Conservation (phyloP, 768 basidiomycete species). For the Leccinum barrowsii region DNA sequence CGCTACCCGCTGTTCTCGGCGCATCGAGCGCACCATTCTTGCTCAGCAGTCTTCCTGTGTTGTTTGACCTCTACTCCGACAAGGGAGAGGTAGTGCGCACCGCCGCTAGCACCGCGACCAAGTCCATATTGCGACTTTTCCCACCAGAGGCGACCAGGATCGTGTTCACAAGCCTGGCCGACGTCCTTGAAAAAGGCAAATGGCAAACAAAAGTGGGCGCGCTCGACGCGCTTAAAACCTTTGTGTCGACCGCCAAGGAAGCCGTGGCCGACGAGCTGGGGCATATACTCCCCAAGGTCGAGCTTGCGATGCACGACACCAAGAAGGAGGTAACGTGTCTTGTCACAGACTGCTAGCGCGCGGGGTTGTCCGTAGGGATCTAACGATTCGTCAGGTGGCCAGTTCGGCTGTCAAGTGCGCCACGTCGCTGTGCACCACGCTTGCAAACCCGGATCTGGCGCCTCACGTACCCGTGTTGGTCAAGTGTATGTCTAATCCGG, state of each 20-base stretch:
- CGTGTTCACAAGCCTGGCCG: constrained; percentile 67
- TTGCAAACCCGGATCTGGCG: constrained; percentile 89
- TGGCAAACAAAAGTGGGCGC: constrained; percentile 96
- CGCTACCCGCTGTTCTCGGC: constrained; percentile 68
- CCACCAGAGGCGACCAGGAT: constrained; percentile 77
- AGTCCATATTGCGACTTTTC: constrained; percentile 77
- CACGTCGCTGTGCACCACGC: constrained; percentile 81
- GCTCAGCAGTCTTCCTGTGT: constrained; percentile 67
- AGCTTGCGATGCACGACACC: constrained; percentile 93
- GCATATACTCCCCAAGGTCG: constrained; percentile 78
- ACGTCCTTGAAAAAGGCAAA: constrained; percentile 79
- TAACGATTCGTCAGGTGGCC: constrained; percentile 58
- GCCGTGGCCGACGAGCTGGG: constrained; percentile 83
- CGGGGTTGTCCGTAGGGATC: background rate
- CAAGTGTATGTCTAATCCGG: constrained; percentile 90
- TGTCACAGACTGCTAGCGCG: constrained; percentile 14
- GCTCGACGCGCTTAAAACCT: constrained; percentile 77
- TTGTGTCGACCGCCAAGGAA: constrained; percentile 66
- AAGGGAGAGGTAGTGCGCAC: constrained; percentile 88
- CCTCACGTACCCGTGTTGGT: constrained; percentile 88
- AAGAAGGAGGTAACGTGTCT: constrained; percentile 80
- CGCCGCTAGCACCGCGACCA: constrained; percentile 77
- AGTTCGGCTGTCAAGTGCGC: constrained; percentile 86
- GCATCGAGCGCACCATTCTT: constrained; percentile 68
- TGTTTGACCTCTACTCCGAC: constrained; percentile 88